Conservation (phyloP, 805 yeast genomes). For the Candida maesae region DNA sequence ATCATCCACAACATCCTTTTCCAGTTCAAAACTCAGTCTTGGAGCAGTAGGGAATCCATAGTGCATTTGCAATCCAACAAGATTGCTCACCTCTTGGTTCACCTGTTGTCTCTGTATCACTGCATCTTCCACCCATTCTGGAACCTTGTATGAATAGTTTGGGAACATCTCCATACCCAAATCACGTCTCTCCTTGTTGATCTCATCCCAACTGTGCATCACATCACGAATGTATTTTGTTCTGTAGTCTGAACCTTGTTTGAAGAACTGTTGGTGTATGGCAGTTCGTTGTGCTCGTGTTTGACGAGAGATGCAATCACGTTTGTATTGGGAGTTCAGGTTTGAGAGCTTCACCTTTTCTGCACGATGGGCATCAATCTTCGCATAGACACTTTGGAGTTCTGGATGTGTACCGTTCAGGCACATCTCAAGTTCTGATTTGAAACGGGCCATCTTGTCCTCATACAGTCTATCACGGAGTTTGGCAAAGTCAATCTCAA, state of each 20-base stretch:
- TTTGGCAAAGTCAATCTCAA: constrained; percentile 83
- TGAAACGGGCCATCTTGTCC: constrained; percentile 72
- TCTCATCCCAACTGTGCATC: constrained; percentile 86
- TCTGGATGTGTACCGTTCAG: constrained; percentile 91
- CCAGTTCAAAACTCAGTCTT: constrained; percentile 49
- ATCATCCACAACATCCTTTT: constrained; percentile 66
- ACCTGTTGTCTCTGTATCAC: constrained; percentile 64
- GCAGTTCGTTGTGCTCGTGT: constrained; percentile 75
- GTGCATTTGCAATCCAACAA: constrained; percentile 62
- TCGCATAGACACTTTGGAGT: constrained; percentile 62
- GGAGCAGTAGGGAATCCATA: constrained; percentile 86
- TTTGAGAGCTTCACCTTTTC: constrained; percentile 54
- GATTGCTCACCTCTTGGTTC: constrained; percentile 64
- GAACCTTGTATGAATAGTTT: constrained; percentile 38
- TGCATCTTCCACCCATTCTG: constrained; percentile 41
- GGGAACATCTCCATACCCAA: constrained; percentile 59
- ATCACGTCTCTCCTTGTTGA: constrained; percentile 81
- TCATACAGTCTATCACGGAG: constrained; percentile 81
- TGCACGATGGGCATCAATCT: constrained; percentile 71
- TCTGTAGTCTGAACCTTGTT: constrained; percentile 63
- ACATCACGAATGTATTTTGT: constrained; percentile 62
- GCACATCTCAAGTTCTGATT: constrained; percentile 84
- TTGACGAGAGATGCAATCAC: constrained; percentile 74
- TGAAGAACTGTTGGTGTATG: constrained; percentile 79
- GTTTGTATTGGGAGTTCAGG: constrained; percentile 55